A percentile compares a stretch with the other conserved stretches of the same genome.
These are phyloP conservation scores for Debaryomycetaceae sp. DNA, from an alignment of 1,139 yeast species.

Conservation along the genomic window DNA sequence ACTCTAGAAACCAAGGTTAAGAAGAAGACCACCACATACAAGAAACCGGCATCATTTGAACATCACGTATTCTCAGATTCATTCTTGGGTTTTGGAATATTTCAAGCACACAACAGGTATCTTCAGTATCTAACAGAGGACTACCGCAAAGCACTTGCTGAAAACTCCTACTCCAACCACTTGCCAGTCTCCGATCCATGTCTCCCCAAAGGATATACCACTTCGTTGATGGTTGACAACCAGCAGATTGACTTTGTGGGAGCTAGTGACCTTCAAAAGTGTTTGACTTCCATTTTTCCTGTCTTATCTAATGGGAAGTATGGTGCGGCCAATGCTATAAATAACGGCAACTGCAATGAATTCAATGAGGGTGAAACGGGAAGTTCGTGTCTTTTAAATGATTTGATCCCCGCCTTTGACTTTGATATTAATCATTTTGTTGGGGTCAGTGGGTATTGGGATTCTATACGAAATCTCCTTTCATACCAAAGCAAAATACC, in stretches of 20 bases:
- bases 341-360: conserved; percentile 25
- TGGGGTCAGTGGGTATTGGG: conserved; percentile 85
- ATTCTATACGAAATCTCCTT: conserved; percentile 53
- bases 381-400: conserved; percentile 50
- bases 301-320: conserved; percentile 41
- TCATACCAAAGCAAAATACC: conserved; percentile 18
- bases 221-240: conserved; percentile 19
- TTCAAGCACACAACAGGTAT: conserved; percentile 59
- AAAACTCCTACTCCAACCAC: conserved; percentile 12
- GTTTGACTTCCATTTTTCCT: conserved; percentile 52
- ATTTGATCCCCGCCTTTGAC: conserved; percentile 63
- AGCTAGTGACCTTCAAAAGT: conserved; percentile 54
- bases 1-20: background rate
- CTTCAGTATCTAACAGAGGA: conserved; percentile 33
- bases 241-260: conserved; percentile 46
- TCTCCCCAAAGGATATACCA: conserved; percentile 46
- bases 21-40: conserved; percentile 3
- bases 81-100: conserved; percentile 74
- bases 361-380: conserved; percentile 27
- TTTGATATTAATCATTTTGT: conserved; percentile 65
- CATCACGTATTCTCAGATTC: conserved; percentile 66
- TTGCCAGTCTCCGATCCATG: conserved; percentile 57
- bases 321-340: conserved; percentile 16
- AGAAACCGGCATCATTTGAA: conserved; percentile 19
- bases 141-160: conserved; percentile 12